phyloP scores from a whole-genome alignment of 257 asterid species.

The Penstemon davidsonii region DNA sequence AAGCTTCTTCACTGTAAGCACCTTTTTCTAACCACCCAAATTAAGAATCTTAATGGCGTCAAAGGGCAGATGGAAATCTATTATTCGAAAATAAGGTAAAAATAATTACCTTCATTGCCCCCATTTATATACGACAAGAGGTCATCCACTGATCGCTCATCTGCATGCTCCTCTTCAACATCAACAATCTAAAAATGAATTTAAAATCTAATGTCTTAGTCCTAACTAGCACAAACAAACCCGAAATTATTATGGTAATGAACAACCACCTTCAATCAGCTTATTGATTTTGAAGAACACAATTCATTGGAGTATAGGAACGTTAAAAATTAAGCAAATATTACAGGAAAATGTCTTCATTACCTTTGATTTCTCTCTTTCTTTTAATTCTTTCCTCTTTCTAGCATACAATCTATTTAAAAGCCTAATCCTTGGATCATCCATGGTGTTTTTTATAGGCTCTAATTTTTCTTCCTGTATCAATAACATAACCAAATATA shows the following conservation, averaged over 20 bases:
- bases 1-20: background rate
- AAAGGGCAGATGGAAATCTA: slow-evolving; percentile 9
- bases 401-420: slow-evolving; percentile 88
- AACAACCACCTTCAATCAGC: slow-evolving; percentile 25
- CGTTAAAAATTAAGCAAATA: slow-evolving; percentile 17
- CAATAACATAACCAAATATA: slow-evolving; percentile 30
- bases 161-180: slow-evolving; percentile 79
- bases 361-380: slow-evolving; percentile 81
- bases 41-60: slow-evolving; percentile 3
- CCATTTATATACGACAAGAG: slow-evolving; percentile 88
- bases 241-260: slow-evolving; percentile 4
- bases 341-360: slow-evolving; percentile 28
- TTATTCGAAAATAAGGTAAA: slow-evolving; percentile 5
- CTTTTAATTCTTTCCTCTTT: slow-evolving; percentile 90
- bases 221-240: slow-evolving; percentile 22
- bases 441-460: slow-evolving; percentile 86
- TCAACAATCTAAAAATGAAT: slow-evolving; percentile 59
- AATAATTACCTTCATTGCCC: slow-evolving; percentile 56
- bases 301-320: slow-evolving; percentile 21
- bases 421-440: slow-evolving; percentile 90
- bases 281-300: slow-evolving; percentile 26
- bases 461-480: slow-evolving; percentile 94
- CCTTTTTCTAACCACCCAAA: slow-evolving; percentile 6
- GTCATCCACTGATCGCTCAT: slow-evolving; percentile 93
- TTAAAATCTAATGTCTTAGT: slow-evolving; percentile 31